Conservation (phyloP, 2,329 filamentous ascomycete species). For the Neoascochyta sp. region DNA sequence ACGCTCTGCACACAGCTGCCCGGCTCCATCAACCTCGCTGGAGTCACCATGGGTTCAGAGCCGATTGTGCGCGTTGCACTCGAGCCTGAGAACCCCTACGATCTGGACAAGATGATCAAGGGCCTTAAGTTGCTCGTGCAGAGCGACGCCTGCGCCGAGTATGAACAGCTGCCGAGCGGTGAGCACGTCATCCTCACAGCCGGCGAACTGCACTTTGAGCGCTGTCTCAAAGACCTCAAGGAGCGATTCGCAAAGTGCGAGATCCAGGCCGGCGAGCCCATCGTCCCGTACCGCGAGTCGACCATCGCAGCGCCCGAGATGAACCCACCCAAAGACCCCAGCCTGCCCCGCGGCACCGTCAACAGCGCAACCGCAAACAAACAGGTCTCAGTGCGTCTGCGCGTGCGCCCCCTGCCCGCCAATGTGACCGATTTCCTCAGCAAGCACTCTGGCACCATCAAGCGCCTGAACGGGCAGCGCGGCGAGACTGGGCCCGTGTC, state of each 20-base stretch:
- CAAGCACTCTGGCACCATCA: slow-evolving; percentile 76
- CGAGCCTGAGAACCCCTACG: slow-evolving; percentile 86
- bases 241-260: slow-evolving; percentile 93
- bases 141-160: slow-evolving; percentile 92
- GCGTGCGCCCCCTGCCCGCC: slow-evolving; percentile 72
- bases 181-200: slow-evolving; percentile 95
- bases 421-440: slow-evolving; percentile 80
- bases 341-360: slow-evolving; percentile 78
- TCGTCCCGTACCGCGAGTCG: slow-evolving; percentile 92
- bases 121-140: slow-evolving; percentile 85
- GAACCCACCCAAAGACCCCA: slow-evolving; percentile 80
- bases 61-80: slow-evolving; percentile 94
- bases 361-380: slow-evolving; percentile 76
- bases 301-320: slow-evolving; percentile 87
- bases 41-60: slow-evolving; percentile 73
- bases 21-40: slow-evolving; percentile 85
- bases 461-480: slow-evolving; percentile 70
- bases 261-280: slow-evolving; percentile 88
- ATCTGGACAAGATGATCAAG: slow-evolving; percentile 91
- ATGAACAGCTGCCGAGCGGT: slow-evolving; percentile 86
- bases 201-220: slow-evolving; percentile 88
- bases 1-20: slow-evolving; percentile 85
- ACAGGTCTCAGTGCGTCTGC: slow-evolving; percentile 72
- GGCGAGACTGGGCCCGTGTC: slow-evolving; percentile 37
- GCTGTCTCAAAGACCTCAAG: slow-evolving; percentile 86